Conservation (phyloP, 192 early-diverging fungal genomes). For the Backusella parvicylindrica region DNA sequence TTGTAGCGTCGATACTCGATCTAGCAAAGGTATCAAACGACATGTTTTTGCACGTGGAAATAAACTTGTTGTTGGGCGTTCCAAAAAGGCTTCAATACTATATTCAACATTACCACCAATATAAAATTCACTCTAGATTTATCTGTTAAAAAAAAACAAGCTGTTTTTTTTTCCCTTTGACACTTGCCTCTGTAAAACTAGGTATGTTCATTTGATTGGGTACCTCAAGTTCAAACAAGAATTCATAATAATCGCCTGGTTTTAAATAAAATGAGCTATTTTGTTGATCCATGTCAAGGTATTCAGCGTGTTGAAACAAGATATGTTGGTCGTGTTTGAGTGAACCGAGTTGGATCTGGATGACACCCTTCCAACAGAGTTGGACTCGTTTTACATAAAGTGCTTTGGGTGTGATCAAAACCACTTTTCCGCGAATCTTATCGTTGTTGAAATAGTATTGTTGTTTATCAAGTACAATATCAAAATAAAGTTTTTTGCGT, state of each 20-base stretch:
- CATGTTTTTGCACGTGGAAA: background rate
- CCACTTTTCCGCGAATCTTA: background rate
- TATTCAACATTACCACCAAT: background rate
- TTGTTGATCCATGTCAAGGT: background rate
- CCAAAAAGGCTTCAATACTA: background rate
- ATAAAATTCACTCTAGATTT: background rate
- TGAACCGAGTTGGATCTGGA: background rate
- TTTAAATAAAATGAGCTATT: background rate
- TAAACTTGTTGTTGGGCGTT: background rate
- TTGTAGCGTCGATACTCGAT: background rate
- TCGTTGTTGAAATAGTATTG: background rate
- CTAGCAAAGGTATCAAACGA: background rate
- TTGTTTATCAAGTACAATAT: background rate
- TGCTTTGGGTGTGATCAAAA: background rate
- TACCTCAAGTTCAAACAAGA: background rate
- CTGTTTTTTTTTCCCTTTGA: too few species aligned
- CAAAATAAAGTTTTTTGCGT: background rate
- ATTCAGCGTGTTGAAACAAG: background rate
- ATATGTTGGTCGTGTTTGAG: background rate
- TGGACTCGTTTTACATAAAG: background rate
- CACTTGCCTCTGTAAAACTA: background rate
- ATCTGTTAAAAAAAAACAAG: background rate
- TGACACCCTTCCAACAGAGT: background rate
- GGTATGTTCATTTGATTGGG: background rate
- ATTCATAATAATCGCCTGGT: background rate